These are phyloP conservation scores for Candida hispaniensis DNA, from an alignment of 805 yeast genomes.

Conservation along the genomic window DNA sequence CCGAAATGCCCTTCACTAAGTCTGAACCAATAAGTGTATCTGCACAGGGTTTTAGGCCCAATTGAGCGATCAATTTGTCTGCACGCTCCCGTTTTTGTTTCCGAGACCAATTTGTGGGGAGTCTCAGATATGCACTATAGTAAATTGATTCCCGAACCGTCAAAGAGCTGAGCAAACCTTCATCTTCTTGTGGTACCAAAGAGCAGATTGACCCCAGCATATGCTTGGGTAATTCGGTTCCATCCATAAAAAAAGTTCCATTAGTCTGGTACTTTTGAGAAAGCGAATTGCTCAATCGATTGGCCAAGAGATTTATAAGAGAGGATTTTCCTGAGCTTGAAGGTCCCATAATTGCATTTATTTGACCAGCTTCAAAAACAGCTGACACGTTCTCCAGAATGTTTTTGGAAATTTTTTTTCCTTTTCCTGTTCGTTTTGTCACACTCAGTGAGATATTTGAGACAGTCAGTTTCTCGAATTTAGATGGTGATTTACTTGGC, in stretches of 20 bases:
- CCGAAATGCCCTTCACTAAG: slow-evolving; percentile 52
- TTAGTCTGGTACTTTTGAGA: slow-evolving; percentile 26
- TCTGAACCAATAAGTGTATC: slow-evolving; percentile 60
- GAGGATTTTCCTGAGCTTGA: slow-evolving; percentile 75
- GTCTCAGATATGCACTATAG: slow-evolving; percentile 59
- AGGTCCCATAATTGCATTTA: slow-evolving; percentile 72
- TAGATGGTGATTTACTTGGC: slow-evolving; percentile 13
- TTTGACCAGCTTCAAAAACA: slow-evolving; percentile 40
- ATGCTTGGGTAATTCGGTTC: slow-evolving; percentile 17
- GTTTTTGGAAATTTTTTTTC: too few relatives aligned
- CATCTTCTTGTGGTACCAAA: slow-evolving; percentile 75
- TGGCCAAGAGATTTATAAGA: slow-evolving; percentile 50
- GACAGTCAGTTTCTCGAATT: too few relatives aligned
- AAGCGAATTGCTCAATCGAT: slow-evolving; percentile 38
- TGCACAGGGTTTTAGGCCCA: slow-evolving; percentile 67
- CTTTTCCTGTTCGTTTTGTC: slow-evolving; percentile 14
- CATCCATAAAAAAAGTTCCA: slow-evolving; percentile 40
- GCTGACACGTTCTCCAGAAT: slow-evolving; percentile 43
- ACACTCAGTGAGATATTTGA: slow-evolving; percentile 19
- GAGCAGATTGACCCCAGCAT: slow-evolving; percentile 38
- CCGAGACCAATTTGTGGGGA: slow-evolving; percentile 35
- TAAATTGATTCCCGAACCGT: slow-evolving; percentile 70
- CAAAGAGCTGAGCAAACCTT: slow-evolving; percentile 53
- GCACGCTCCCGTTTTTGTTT: slow-evolving; percentile 41
- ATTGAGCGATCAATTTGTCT: slow-evolving; percentile 47